Base-by-base conservation (phyloP, 257 asterid genomes). In the Forsythia suspensa region DNA sequence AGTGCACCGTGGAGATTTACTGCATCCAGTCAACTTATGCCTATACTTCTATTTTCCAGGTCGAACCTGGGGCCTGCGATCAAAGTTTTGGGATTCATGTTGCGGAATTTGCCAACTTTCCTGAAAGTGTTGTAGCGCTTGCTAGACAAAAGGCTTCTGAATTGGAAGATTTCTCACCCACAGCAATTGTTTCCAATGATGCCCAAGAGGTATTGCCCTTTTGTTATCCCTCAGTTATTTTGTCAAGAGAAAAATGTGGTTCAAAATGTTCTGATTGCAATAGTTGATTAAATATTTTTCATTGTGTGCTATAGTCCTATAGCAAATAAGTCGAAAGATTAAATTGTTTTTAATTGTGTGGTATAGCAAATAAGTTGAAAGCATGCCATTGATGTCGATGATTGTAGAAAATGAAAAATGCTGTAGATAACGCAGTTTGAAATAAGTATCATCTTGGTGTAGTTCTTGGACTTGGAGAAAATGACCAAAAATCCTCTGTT, bases 61-160 rank as follows among this genome's bases (percentile, higher is more conserved):
- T 95, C 79, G 95, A 93, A 79, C 92, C 95, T 37, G 97, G 99
- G 41, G 94, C 99, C 59, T 95, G 99, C 77, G 99, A 95, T 89
- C 99, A 95, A 84, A 95, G 99, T 88, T 95, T 95, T 75, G 99
- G 99, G 52, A 93, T 95, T 79, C 99, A 93, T 82, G 99, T 95
- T 63, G 99, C 99, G 52, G 99, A 95, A 84, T 93, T 95, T 83
- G 99, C 99, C 20, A 93, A 95, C 80, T 95, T 95, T 80, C 99
- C 99, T 51, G 97, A 85, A 83, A 89, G 92, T 77, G 99, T 95
- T 38, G 90, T 95, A 75, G 86, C 91, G 73, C 97, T 95, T 84
- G 98, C 98, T 83, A 90, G 97, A 74, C 94, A 89, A 74, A 95
- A 95, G 90, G 99, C 99, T 77, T 90, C 94, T 74, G 99, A 95